Evolutionary conservation across 331 rosid species (phyloP), one percentile per base, ranked within the genome.

Genomic region (Acacia concinna): DNA sequence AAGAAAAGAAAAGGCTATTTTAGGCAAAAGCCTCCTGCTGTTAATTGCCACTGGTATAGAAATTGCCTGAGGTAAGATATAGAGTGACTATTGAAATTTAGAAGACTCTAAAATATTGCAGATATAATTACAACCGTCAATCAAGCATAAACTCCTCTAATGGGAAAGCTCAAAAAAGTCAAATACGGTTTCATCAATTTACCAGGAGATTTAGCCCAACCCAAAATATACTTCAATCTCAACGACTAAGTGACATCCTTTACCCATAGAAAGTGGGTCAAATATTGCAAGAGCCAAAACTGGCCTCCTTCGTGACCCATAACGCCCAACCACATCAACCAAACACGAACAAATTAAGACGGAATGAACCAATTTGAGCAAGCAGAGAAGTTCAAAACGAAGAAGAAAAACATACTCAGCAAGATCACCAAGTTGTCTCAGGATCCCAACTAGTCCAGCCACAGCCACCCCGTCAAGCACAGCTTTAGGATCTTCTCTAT

Each of bases 391-490:
- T 32, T 32, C 9, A 81, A 37, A 46, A 59, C 56, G 47, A 81
- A 47, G 67, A 78, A 74, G 14, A 40, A 38, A 68, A 68, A 74
- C 97, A 57, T 93, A 95, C 99, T 95, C 98, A 65, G 97, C 98
- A 81, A 95, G 99, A 89, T 95, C 99, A 72, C 99, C 99, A 44
- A 95, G 91, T 52, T 95, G 99, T 73, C 97, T 86, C 88, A 95
- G 88, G 97, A 93, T 91, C 96, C 99, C 99, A 41, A 95, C 98
- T 67, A 95, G 97, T 76, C 98, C 99, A 82, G 96, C 89, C 38
- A 95, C 99, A 75, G 97, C 92, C 3, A 89, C 93, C 27, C 92
- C 96, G 63, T 95, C 96, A n/a, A 95, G 85, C 46, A 95, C 93
- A 3, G 97, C 97, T 77, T 95, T 95, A 81, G 99, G 96, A 88